Percentiles rank a stretch among this genome's conserved stretches.
These are phyloP conservation scores for Trametopsis cervina DNA, from an alignment of 768 basidiomycete genomes.

Conservation along the genomic window DNA sequence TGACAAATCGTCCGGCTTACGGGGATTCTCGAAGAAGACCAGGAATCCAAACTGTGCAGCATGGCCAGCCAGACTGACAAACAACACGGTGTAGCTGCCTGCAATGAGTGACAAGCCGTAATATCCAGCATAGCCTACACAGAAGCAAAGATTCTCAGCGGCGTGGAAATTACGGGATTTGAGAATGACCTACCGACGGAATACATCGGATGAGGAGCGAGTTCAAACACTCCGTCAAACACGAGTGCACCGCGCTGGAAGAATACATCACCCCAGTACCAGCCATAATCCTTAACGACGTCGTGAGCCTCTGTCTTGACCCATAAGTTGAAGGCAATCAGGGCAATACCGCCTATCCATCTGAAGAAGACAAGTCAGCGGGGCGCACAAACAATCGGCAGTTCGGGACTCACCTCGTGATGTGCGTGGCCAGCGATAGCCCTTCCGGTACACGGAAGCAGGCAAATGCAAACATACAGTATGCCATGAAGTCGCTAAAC, in stretches of 20 bases:
- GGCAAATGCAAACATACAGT: slow-evolving; percentile 92
- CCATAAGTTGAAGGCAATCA: slow-evolving; percentile 96
- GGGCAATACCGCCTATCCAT: slow-evolving; percentile 79
- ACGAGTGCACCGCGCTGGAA: slow-evolving; percentile 90
- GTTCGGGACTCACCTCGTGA: slow-evolving; percentile 53
- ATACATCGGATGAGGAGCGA: slow-evolving; percentile 94
- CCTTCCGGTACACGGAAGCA: slow-evolving; percentile 83
- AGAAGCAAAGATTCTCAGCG: background rate
- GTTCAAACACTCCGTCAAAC: slow-evolving; percentile 97
- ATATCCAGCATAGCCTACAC: slow-evolving; percentile 86
- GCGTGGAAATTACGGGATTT: background rate
- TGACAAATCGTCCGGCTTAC: slow-evolving; percentile 38
- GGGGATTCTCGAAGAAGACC: slow-evolving; percentile 94
- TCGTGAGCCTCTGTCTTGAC: slow-evolving; percentile 97
- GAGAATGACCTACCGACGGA: slow-evolving; percentile 53
- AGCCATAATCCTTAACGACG: slow-evolving; percentile 96
- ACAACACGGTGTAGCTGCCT: slow-evolving; percentile 86
- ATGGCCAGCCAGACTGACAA: slow-evolving; percentile 90
- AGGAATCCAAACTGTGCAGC: slow-evolving; percentile 96
- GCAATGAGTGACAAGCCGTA: slow-evolving; percentile 91
- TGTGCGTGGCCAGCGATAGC: slow-evolving; percentile 65
- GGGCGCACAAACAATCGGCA: background rate
- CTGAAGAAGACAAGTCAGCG: slow-evolving; percentile 30
- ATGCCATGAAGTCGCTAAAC: slow-evolving; percentile 84
- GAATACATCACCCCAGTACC: slow-evolving; percentile 95